phyloP scores from a whole-genome alignment of 2,329 filamentous ascomycete genomes.

The Blastomyces emzantsi region DNA sequence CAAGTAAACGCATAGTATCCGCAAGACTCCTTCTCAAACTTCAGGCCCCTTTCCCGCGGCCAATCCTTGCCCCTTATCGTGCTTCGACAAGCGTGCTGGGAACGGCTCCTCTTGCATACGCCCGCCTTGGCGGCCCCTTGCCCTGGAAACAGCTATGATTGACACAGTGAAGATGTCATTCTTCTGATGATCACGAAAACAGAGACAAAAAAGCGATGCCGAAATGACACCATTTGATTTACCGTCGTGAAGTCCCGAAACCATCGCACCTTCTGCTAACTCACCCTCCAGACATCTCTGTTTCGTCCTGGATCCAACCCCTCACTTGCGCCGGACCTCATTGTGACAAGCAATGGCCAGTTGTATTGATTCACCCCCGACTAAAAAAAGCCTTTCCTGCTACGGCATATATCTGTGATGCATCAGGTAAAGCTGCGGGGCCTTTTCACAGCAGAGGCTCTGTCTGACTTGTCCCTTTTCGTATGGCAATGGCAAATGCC shows the following conservation, averaged over 20 bases:
- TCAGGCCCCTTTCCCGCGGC: neutral
- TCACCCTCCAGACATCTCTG: neutral
- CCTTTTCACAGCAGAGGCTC: neutral
- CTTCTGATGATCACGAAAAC: slow-evolving; percentile 2
- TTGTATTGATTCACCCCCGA: neutral
- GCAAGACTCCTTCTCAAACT: neutral
- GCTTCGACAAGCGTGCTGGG: neutral
- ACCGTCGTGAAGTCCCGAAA: neutral
- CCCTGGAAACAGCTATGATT: neutral
- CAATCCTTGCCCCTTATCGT: neutral
- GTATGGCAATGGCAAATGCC: neutral
- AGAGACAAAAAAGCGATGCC: neutral
- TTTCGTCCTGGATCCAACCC: neutral
- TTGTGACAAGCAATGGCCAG: neutral
- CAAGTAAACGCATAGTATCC: neutral
- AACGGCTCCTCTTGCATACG: neutral
- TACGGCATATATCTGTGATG: neutral
- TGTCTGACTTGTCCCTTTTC: neutral
- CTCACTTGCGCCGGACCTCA: neutral
- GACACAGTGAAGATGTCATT: neutral
- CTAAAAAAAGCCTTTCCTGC: neutral
- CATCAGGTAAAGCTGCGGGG: neutral
- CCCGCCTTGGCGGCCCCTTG: neutral
- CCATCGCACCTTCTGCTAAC: neutral
- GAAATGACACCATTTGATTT: neutral